Base-by-base conservation (phyloP, 495 filamentous ascomycete species). In the Penicillium diatomitis region DNA sequence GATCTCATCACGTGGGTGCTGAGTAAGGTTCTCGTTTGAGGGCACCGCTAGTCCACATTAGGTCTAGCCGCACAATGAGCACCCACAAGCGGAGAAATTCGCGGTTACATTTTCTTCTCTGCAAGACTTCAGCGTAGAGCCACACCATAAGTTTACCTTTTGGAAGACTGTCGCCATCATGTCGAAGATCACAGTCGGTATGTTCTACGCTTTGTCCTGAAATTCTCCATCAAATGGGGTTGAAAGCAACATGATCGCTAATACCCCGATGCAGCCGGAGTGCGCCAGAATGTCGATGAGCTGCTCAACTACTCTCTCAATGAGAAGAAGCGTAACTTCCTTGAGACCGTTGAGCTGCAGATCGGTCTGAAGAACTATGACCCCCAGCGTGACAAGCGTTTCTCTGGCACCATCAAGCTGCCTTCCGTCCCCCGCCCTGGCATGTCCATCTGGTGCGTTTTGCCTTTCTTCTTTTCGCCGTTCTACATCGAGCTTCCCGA, bases 301-400 rank as follows among this genome's bases (percentile, higher is more conserved):
- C 78, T 96, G 48, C 85, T 96, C 58, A 85, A 95, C 55, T 94
- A 95, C 82, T 91, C 87, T 74, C 84, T 79, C 64, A 87, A 96
- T 70, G 86, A 88, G 72, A 97, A 98, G 86, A 98, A 98, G 86
- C 78, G 92, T 53, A 97, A 97, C 83, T 98, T 97, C 82, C 82
- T 96, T 75, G 89, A 95, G 80, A 95, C 89, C 65, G 71, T 77
- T 58, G 74, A 79, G 66, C 87, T 97, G 66, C 91, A 97, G 75
- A 96, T 98, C 80, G 92, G 92, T 67, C 85, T 98, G 68, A 98
- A 98, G 87, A 98, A 98, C 86, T 98, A 98, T 80, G 92, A 98
- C 67, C 92, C 92, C 67, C 90, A 96, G 82, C 89, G 91, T 86
- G 92, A 98, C 79, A 98, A 98, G 90, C 92, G 92, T 91, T 98